Percentiles rank a stretch among this genome's conserved stretches.
Evolutionary conservation across 345 rosid species (phyloP).

Genomic region (Laguncularia racemosa): DNA sequence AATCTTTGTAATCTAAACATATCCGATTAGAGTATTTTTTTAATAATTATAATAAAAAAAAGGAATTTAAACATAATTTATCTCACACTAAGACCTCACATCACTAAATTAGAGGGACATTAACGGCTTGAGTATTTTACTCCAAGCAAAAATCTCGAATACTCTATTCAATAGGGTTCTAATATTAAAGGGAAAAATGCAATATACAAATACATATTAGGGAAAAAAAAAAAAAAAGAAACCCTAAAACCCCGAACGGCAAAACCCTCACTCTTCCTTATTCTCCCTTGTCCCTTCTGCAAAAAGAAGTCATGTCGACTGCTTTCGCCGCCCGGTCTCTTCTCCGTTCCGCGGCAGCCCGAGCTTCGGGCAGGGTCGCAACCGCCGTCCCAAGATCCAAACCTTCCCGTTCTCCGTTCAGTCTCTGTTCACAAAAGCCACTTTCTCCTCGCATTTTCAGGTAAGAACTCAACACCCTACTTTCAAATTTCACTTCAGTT

Average conservation of each 20-base stretch:
- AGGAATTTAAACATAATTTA: too few relatives aligned
- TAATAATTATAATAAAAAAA: too few relatives aligned
- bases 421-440: conserved; percentile 36
- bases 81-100: too few relatives aligned
- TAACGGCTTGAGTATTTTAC: too few relatives aligned
- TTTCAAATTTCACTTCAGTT: too few relatives aligned
- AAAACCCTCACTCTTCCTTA: neutral
- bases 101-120: too few relatives aligned
- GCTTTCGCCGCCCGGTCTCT: conserved; percentile 57
- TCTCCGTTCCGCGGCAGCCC: conserved; percentile 39
- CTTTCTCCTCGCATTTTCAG: conserved; percentile 53
- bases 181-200: too few relatives aligned
- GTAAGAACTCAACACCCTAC: conserved; percentile 16
- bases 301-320: conserved; percentile 32
- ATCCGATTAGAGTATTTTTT: too few relatives aligned
- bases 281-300: neutral
- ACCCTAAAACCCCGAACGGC: neutral
- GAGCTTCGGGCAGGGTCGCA: conserved; percentile 19
- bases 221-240: neutral
- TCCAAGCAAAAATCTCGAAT: too few relatives aligned
- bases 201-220: too few relatives aligned
- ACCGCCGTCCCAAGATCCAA: conserved; percentile 26
- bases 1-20: too few relatives aligned
- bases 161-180: too few relatives aligned
- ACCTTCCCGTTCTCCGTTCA: conserved; percentile 35